A percentile compares a stretch with the other conserved stretches of the same genome.
Evolutionary conservation across 176 grass and related monocot genomes (phyloP).

Genomic region (Rhynchospora breviuscula): DNA sequence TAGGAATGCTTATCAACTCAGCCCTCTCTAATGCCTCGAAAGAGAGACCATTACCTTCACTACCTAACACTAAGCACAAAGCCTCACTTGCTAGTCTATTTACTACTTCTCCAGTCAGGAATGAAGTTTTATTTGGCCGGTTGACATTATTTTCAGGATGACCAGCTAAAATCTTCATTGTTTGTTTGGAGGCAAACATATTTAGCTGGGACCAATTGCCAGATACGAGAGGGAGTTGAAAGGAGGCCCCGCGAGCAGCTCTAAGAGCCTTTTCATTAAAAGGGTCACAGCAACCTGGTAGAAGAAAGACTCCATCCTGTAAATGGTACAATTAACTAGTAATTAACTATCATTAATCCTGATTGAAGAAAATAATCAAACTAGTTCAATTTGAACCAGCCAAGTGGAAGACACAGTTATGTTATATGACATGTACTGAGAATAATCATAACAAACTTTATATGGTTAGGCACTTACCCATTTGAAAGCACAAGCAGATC

Average conservation of each 20-base stretch:
- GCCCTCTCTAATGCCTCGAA: conserved; percentile 40
- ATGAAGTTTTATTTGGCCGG: conserved; percentile 20
- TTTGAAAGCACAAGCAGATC: conserved; percentile 85
- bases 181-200: conserved; percentile 27
- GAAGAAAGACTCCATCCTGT: conserved; percentile 87
- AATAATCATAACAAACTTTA: not conserved
- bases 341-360: not conserved
- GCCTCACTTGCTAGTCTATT: conserved; percentile 50
- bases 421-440: not conserved
- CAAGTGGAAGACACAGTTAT: not conserved
- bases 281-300: conserved; percentile 83
- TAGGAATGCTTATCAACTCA: conserved; percentile 85
- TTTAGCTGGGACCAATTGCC: conserved; percentile 54
- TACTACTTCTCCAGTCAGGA: conserved; percentile 48
- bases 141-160: conserved; percentile 52
- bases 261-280: conserved; percentile 92
- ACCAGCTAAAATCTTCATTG: conserved; percentile 68
- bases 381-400: not conserved
- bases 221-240: conserved; percentile 73
- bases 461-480: conserved; percentile 45
- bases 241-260: conserved; percentile 79
- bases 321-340: conserved; percentile 6
- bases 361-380: not conserved
- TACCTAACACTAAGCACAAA: conserved; percentile 87
- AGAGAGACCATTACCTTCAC: conserved; percentile 82